Base-by-base conservation (phyloP, 2,329 filamentous ascomycete genomes). In the Fusarium austroafricanum region DNA sequence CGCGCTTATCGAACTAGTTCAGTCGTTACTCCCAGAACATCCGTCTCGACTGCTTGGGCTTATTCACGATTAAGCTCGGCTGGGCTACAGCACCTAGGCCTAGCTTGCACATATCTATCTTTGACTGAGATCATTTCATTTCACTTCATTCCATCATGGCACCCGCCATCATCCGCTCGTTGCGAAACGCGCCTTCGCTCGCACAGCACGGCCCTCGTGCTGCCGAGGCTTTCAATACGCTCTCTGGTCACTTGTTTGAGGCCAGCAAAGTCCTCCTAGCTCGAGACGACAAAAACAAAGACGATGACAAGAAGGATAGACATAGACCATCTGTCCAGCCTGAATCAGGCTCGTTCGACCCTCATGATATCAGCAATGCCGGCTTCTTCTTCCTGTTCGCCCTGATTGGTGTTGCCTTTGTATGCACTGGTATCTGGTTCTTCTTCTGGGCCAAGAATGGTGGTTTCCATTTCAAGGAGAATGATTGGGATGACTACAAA, bases 401-500 rank as follows among this genome's bases (percentile, higher is more conserved):
- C 12, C 78, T 97, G 18, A 88, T 98, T 52, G 93, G 92, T 33
- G 89, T 89, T 1, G 88, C 82, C 31, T 91, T 98, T 76, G 91
- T 96, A 23, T 61, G 92, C 5, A 87, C 84, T 0, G 87, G 86
- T 23, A 93, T 98, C 75, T 99, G 96, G 94, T 97, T 99, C 86
- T 98, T 99, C 86, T 97, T 97, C 86, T 96, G 93, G 92, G 95
- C 95, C 58, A 95, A 92, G 81, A 97, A 98, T 73, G 96, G 96
- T 65, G 96, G 96, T 15, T 97, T 98, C 82, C 83, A 92, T 67
- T 98, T 94, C 85, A 86, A 87, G 45, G 83, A 96, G 67, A 85
- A 88, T 35, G 96, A 99, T 80, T 99, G 96, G 95, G 95, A 98
- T 8, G 96, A 99, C 75, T 99, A 99, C 87, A 98, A 98, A 79